Evolutionary conservation across 2,329 filamentous ascomycete species (phyloP).

Genomic region (Fusarium continuum): DNA sequence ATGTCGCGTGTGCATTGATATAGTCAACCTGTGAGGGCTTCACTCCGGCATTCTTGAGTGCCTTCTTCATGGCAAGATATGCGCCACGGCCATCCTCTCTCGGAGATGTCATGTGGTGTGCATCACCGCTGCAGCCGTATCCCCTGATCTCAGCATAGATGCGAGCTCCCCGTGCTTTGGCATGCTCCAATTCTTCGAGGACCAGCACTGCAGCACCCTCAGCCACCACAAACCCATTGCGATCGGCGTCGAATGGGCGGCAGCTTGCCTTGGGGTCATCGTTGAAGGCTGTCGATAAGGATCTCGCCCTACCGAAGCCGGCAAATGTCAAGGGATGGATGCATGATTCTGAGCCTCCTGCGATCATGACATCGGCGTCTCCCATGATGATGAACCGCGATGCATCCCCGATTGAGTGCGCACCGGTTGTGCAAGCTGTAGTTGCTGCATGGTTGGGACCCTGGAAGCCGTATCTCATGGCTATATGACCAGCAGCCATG

Average conservation of each 20-base stretch:
- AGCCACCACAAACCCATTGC: conserved; percentile 89
- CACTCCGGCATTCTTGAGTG: conserved; percentile 76
- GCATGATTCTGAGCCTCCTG: conserved; percentile 94
- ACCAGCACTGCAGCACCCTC: conserved; percentile 91
- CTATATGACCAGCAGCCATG: conserved; percentile 91
- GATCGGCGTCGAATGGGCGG: conserved; percentile 83
- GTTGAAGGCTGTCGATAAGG: conserved; percentile 84
- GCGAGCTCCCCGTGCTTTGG: conserved; percentile 76
- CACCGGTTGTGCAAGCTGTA: conserved; percentile 95
- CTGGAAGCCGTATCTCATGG: conserved; percentile 88
- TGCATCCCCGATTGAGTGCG: conserved; percentile 93
- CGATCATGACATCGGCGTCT: conserved; percentile 94
- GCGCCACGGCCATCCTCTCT: conserved; percentile 84
- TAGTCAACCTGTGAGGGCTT: conserved; percentile 81
- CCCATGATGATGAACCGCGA: conserved; percentile 91
- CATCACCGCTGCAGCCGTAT: conserved; percentile 91
- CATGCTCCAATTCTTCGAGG: conserved; percentile 91
- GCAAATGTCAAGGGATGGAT: conserved; percentile 94
- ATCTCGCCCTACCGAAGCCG: conserved; percentile 88
- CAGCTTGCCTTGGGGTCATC: conserved; percentile 75
- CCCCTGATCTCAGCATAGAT: conserved; percentile 92
- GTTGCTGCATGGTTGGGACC: conserved; percentile 94
- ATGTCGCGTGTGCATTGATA: conserved; percentile 95
- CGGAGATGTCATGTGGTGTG: conserved; percentile 92
- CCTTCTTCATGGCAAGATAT: conserved; percentile 83